Conservation (phyloP, 768 basidiomycete species). For the Russula brevipes region DNA sequence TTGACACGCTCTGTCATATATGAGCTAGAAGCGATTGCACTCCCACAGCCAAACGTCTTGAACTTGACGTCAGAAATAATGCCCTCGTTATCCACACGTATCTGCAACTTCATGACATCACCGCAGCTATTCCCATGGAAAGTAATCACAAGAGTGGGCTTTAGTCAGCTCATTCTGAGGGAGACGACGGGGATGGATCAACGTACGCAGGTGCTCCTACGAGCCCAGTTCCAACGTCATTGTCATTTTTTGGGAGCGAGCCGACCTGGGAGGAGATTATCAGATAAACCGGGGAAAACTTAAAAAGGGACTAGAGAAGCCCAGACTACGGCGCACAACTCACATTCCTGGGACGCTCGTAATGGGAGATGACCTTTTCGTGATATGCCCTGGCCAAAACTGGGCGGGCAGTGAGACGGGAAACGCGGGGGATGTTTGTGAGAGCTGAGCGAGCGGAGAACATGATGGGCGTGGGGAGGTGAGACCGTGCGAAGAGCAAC, state of each 20-base stretch:
- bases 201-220: slow-evolving; percentile 95
- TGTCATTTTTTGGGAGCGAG: slow-evolving; percentile 86
- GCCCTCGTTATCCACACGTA: slow-evolving; percentile 90
- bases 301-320: slow-evolving; percentile 31
- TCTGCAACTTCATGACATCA: slow-evolving; percentile 99
- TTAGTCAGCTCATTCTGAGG: slow-evolving; percentile 24
- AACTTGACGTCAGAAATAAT: slow-evolving; percentile 98
- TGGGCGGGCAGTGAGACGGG: slow-evolving; percentile 43
- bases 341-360: slow-evolving; percentile 96
- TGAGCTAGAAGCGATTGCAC: slow-evolving; percentile 94
- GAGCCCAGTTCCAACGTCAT: slow-evolving; percentile 93
- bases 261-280: slow-evolving; percentile 75
- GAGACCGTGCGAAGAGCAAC: slow-evolving; percentile 3
- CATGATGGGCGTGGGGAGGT: slow-evolving; percentile 45
- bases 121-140: slow-evolving; percentile 58
- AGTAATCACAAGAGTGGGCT: not conserved
- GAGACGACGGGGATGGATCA: not conserved
- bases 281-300: slow-evolving; percentile 45
- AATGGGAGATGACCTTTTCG: slow-evolving; percentile 96
- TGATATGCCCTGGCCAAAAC: slow-evolving; percentile 72
- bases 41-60: slow-evolving; percentile 99
- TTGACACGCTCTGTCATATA: slow-evolving; percentile 99
- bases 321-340: slow-evolving; percentile 30
- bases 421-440: slow-evolving; percentile 40
- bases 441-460: slow-evolving; percentile 54